Base-by-base conservation (phyloP, 2,329 filamentous ascomycete genomes). In the Xylariaceae sp. region DNA sequence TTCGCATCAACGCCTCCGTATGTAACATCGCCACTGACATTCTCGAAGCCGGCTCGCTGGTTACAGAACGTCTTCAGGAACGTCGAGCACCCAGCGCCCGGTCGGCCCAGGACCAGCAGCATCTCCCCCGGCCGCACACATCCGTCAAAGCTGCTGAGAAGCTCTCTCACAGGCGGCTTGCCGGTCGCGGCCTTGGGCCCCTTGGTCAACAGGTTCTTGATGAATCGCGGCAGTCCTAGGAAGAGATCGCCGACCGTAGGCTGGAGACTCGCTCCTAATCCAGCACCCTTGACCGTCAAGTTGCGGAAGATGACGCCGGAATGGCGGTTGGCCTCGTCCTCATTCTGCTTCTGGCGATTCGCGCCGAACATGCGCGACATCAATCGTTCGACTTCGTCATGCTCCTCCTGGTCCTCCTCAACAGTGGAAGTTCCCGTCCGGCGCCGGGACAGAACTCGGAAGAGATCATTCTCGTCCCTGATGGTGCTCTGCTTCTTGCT, bases 281-380 rank as follows among this genome's bases (percentile, higher is more conserved):
- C 85, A 41, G 80, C 73, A 0, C 85, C 85, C 42, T 80, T 83
- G 15, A 89, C 84, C 0, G 80, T 87, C 19, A 89, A 64, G 39
- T 83, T 70, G 36, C 81, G 81, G 67, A 85, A 89, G 4, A 87
- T 65, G 11, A 89, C 79, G 26, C 85, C 85, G 19, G 78, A 71
- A 56, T 87, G 83, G 17, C 83, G 68, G 0, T 81, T 84, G 56
- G 85, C 79, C 51, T 85, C 83, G 47, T 85, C 82, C 46, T 86
- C 78, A 1, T 80, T 84, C n/a, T 77, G 67, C 34, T 75, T 72
- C 50, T 83, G 81, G 4, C 84, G 72, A 16, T 76, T 75, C 26
- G 71, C 66, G 4, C 84, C 84, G 53, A 87, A 88, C 74, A 88
- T 85, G 3, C 78, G 77, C 0, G 81, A 85, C 68, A 88, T 79